Evolutionary conservation across 140 eudicot genomes (phyloP).

Genomic region (Anethum foeniculum): DNA sequence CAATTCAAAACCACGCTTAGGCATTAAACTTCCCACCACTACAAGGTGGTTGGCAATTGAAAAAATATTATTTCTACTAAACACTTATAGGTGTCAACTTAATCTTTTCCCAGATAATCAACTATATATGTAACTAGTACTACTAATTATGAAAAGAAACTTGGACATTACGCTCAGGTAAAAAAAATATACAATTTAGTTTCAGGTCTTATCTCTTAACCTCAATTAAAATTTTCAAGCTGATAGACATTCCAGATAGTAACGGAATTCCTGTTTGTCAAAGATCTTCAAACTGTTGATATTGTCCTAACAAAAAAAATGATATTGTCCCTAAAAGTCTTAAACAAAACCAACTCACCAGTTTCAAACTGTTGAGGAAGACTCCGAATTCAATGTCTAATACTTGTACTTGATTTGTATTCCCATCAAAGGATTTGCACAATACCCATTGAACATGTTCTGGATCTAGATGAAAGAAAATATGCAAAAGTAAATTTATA

Average conservation of each 20-base stretch:
- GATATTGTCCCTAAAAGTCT: neutral
- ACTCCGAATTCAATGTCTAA: conserved; percentile 76
- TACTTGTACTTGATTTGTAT: conserved; percentile 35
- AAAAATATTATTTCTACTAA: neutral
- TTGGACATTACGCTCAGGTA: neutral
- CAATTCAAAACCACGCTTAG: neutral
- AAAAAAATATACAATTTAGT: neutral
- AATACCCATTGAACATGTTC: conserved; percentile 66
- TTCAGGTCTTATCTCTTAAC: neutral
- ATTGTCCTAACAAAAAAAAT: neutral
- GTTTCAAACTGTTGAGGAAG: conserved; percentile 48
- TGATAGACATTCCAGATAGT: neutral
- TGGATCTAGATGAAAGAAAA: conserved; percentile 21
- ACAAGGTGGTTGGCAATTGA: neutral
- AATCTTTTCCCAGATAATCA: neutral
- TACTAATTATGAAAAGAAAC: neutral
- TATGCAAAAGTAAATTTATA: neutral
- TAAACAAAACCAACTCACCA: conserved; percentile 42
- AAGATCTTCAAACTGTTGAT: too few relatives aligned
- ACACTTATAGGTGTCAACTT: neutral
- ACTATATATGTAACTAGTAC: neutral
- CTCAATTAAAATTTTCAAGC: neutral
- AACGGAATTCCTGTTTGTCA: neutral
- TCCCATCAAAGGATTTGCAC: conserved; percentile 52
- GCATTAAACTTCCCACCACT: neutral